Evolutionary conservation across 352 stramenopile genomes (phyloP).

Genomic region (Peronosclerospora sorghi): DNA sequence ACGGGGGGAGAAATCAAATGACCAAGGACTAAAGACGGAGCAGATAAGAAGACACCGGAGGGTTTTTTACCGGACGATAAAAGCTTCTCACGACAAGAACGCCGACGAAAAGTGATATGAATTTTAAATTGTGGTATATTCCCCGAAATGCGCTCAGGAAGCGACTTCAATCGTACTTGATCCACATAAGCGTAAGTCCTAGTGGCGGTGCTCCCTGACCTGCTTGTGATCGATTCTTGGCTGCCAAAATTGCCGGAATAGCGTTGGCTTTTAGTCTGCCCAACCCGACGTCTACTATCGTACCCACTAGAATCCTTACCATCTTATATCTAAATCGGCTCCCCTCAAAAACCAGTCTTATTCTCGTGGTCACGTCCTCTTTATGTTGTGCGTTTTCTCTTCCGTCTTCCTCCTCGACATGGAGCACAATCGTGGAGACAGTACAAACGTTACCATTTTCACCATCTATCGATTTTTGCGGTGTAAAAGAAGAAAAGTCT

Average conservation of each 20-base stretch:
- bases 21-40: slow-evolving; percentile 69
- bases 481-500: slow-evolving; percentile 64
- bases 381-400: slow-evolving; percentile 13
- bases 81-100: slow-evolving; percentile 78
- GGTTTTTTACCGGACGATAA: slow-evolving; percentile 82
- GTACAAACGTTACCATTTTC: slow-evolving; percentile 44
- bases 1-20: slow-evolving; percentile 65
- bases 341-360: slow-evolving; percentile 48
- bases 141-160: slow-evolving; percentile 1
- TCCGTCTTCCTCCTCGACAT: slow-evolving; percentile 6
- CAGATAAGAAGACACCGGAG: slow-evolving; percentile 72
- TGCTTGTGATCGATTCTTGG: slow-evolving; percentile 38
- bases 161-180: slow-evolving; percentile 18
- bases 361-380: slow-evolving; percentile 17
- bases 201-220: slow-evolving; percentile 60
- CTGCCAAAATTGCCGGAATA: slow-evolving; percentile 36
- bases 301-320: slow-evolving; percentile 73
- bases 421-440: slow-evolving; percentile 29
- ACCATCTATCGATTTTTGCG: slow-evolving; percentile 29
- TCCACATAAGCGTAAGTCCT: slow-evolving; percentile 41
- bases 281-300: slow-evolving; percentile 64
- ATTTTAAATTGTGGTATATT: too few species aligned
- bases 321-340: slow-evolving; percentile 81
- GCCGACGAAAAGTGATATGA: slow-evolving; percentile 82
- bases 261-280: slow-evolving; percentile 26